phyloP scores from a whole-genome alignment of 371 early-diverging fungal species.

The Syncephalis plumigaleata region DNA sequence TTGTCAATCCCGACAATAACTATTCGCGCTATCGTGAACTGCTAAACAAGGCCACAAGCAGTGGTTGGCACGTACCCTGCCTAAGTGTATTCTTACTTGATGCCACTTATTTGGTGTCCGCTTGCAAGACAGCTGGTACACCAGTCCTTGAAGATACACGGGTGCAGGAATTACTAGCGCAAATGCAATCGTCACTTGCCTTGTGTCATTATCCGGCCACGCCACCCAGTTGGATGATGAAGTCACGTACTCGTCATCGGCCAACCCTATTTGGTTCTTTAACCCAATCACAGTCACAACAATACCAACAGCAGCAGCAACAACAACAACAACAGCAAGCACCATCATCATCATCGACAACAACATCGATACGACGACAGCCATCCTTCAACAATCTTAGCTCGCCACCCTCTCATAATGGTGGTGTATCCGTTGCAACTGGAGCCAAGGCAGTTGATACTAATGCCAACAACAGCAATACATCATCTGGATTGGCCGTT shows the following conservation, averaged over 20 bases:
- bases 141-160: conserved; percentile 28
- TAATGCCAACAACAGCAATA: too few species aligned
- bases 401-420: conserved; percentile 9
- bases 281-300: conserved; percentile 29
- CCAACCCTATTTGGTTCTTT: too few species aligned
- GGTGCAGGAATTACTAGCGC: conserved; percentile 25
- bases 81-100: conserved; percentile 66
- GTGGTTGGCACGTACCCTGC: conserved; percentile 37
- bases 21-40: conserved; percentile 41
- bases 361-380: too few species aligned
- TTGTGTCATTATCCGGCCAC: too few species aligned
- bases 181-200: conserved; percentile 19
- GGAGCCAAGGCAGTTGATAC: conserved; percentile 31
- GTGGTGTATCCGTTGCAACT: conserved; percentile 28
- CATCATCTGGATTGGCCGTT: conserved; percentile 13
- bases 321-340: too few species aligned
- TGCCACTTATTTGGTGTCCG: conserved; percentile 51
- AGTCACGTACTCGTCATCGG: too few species aligned
- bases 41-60: background rate
- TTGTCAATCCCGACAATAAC: conserved; percentile 55
- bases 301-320: conserved; percentile 33
- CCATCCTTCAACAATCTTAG: too few species aligned
- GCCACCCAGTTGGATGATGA: too few species aligned
- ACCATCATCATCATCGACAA: conserved; percentile 20
- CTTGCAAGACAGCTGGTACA: conserved; percentile 22